Conservation (phyloP, 2,329 filamentous ascomycete genomes). For the Alternaria rosae region DNA sequence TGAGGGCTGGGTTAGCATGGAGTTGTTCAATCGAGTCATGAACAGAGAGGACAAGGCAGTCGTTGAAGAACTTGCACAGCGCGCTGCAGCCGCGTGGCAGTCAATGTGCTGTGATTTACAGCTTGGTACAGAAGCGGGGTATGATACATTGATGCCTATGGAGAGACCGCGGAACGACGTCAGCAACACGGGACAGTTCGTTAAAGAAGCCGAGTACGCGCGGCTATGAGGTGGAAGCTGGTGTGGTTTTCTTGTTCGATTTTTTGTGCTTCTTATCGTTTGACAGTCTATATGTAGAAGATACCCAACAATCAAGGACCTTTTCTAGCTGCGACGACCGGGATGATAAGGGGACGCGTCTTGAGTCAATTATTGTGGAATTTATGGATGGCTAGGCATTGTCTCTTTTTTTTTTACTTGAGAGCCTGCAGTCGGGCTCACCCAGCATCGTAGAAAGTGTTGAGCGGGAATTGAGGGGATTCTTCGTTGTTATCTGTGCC, state of each 20-base stretch:
- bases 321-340: not conserved
- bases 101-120: constrained; percentile 55
- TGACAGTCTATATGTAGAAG: not conserved
- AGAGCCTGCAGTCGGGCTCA: not conserved
- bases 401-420: not conserved
- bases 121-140: constrained; percentile 18
- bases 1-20: constrained; percentile 74
- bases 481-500: constrained; percentile 26
- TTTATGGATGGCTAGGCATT: not conserved
- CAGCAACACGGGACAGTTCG: not conserved
- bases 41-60: constrained; percentile 59
- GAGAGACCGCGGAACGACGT: not conserved
- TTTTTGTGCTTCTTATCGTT: not conserved
- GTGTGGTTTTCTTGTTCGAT: not conserved
- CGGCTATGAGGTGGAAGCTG: constrained; percentile 2
- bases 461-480: constrained; percentile 27
- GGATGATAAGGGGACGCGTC: not conserved
- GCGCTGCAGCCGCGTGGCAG: constrained; percentile 61
- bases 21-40: constrained; percentile 71
- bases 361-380: not conserved
- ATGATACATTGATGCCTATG: not conserved
- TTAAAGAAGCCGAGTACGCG: constrained; percentile 5
- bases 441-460: constrained; percentile 29
- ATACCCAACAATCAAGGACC: not conserved
- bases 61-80: constrained; percentile 63